These are phyloP conservation scores for Drechslerella stenobrocha DNA, from an alignment of 2,329 filamentous ascomycete species.

Conservation along the genomic window DNA sequence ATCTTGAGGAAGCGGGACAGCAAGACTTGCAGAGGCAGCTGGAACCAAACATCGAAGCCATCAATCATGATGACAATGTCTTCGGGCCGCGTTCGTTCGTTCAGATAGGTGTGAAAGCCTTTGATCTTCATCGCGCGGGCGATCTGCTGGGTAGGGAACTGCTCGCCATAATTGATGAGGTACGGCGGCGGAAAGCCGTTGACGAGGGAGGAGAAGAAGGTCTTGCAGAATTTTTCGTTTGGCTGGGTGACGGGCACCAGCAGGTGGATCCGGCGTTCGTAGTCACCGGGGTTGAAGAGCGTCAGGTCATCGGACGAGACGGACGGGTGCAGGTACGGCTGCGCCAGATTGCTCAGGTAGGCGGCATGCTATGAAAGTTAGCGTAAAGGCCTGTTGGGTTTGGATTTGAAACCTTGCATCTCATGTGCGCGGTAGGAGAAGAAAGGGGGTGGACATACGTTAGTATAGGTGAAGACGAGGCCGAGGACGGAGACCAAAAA, in stretches of 20 bases:
- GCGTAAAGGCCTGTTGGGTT: neutral
- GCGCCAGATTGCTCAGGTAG: conserved; percentile 24
- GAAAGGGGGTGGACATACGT: conserved; percentile 10
- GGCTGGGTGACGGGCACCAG: conserved; percentile 40
- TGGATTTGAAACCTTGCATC: too few species aligned
- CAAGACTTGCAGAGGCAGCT: conserved; percentile 67
- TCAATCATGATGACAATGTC: conserved; percentile 69
- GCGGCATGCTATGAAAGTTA: conserved; percentile 10
- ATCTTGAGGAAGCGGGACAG: conserved; percentile 66
- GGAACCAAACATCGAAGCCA: conserved; percentile 67
- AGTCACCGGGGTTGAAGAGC: conserved; percentile 41
- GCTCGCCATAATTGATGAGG: conserved; percentile 46
- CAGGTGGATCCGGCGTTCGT: conserved; percentile 39
- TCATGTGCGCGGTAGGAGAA: too few species aligned
- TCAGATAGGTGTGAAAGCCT: conserved; percentile 40
- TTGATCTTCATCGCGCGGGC: conserved; percentile 45
- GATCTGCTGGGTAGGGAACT: conserved; percentile 30
- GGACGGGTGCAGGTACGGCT: conserved; percentile 34
- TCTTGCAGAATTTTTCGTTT: conserved; percentile 45
- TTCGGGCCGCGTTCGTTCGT: conserved; percentile 33
- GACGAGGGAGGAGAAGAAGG: conserved; percentile 41
- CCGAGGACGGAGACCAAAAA: conserved; percentile 28
- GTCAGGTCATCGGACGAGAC: conserved; percentile 41
- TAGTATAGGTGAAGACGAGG: conserved; percentile 27
- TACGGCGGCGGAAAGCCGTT: conserved; percentile 43